Percentiles rank a stretch among this genome's conserved stretches.
phyloP scores from a whole-genome alignment of 2,329 filamentous ascomycete species.

The Cadophora sp. region DNA sequence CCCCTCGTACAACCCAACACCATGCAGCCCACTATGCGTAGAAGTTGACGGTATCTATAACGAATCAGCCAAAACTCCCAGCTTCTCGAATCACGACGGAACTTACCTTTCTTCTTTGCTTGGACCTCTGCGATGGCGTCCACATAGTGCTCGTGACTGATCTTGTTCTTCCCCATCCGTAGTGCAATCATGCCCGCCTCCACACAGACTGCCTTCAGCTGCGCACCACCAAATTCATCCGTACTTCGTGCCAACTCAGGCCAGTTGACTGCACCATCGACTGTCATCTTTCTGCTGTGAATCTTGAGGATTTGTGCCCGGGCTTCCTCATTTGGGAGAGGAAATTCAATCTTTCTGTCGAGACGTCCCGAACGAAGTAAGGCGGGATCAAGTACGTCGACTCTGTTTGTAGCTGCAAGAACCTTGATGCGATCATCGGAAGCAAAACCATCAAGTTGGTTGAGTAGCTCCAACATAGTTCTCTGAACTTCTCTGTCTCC shows the following conservation, averaged over 20 bases:
- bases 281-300: slow-evolving; percentile 97
- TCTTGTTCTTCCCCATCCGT: slow-evolving; percentile 92
- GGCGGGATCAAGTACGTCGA: slow-evolving; percentile 92
- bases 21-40: slow-evolving; percentile 36
- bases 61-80: slow-evolving; percentile 19
- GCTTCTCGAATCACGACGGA: slow-evolving; percentile 32
- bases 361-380: slow-evolving; percentile 90
- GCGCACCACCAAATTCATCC: slow-evolving; percentile 96
- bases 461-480: slow-evolving; percentile 98
- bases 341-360: slow-evolving; percentile 98
- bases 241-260: slow-evolving; percentile 93
- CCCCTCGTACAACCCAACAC: slow-evolving; percentile 30
- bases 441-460: slow-evolving; percentile 97
- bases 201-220: slow-evolving; percentile 97
- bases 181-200: slow-evolving; percentile 99
- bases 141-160: slow-evolving; percentile 97
- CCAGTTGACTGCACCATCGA: slow-evolving; percentile 94
- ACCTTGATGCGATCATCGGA: slow-evolving; percentile 98
- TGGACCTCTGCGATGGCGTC: slow-evolving; percentile 97
- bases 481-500: slow-evolving; percentile 97
- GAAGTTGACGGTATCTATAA: slow-evolving; percentile 41
- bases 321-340: slow-evolving; percentile 95
- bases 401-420: slow-evolving; percentile 90
- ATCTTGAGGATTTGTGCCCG: slow-evolving; percentile 97
- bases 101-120: slow-evolving; percentile 71